These are phyloP conservation scores for Heliocybe sulcata DNA, from an alignment of 1,284 basidiomycete species.

Conservation along the genomic window DNA sequence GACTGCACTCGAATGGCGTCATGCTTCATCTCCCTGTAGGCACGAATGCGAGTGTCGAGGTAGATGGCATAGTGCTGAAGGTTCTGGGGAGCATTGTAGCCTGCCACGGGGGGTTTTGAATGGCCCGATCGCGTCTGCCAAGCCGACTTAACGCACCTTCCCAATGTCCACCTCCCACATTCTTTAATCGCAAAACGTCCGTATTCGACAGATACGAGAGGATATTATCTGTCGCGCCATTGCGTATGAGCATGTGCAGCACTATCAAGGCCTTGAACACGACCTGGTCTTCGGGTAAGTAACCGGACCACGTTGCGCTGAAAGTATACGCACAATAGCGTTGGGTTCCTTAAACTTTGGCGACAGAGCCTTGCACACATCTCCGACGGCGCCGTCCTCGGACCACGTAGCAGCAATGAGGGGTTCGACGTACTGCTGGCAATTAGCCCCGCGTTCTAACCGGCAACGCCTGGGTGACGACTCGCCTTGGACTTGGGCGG, in stretches of 20 bases:
- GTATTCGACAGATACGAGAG: slow-evolving; percentile 75
- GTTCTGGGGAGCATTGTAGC: slow-evolving; percentile 82
- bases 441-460: slow-evolving; percentile 5
- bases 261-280: slow-evolving; percentile 97
- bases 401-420: slow-evolving; percentile 94
- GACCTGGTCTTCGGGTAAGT: slow-evolving; percentile 41
- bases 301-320: neutral
- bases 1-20: slow-evolving; percentile 89
- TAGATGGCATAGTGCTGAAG: slow-evolving; percentile 85
- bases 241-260: slow-evolving; percentile 92
- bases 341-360: slow-evolving; percentile 87
- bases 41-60: slow-evolving; percentile 84
- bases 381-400: slow-evolving; percentile 86
- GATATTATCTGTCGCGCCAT: slow-evolving; percentile 89
- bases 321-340: slow-evolving; percentile 57
- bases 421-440: slow-evolving; percentile 70
- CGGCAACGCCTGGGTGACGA: slow-evolving; percentile 1
- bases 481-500: slow-evolving; percentile 88
- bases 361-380: slow-evolving; percentile 85
- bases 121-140: neutral
- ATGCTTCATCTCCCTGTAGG: slow-evolving; percentile 88
- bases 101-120: slow-evolving; percentile 27
- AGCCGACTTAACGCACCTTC: slow-evolving; percentile 51
- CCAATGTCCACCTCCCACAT: slow-evolving; percentile 73
- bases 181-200: slow-evolving; percentile 74